A percentile compares a stretch with the other conserved stretches of the same genome.
phyloP scores from a whole-genome alignment of 1,139 yeast species.

The Scheffersomyces quercinus region DNA sequence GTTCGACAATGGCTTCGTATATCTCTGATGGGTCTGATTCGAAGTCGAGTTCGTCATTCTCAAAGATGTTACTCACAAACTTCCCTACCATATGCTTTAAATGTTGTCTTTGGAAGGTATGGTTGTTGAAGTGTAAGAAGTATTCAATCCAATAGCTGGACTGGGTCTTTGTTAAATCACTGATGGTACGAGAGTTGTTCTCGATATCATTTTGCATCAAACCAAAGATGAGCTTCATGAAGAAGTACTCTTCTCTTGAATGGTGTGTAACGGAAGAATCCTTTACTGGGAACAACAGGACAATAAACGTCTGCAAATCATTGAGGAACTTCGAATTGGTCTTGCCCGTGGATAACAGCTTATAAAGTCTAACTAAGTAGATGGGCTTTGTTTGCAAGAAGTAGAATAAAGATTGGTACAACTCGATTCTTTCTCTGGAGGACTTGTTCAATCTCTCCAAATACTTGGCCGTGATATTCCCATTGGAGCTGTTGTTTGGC shows the following conservation, averaged over 20 bases:
- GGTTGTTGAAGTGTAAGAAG: constrained; percentile 56
- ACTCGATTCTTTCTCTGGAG: constrained; percentile 48
- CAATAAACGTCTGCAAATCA: constrained; percentile 48
- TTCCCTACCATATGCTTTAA: constrained; percentile 57
- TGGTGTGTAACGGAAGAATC: constrained; percentile 31
- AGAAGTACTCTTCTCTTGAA: constrained; percentile 74
- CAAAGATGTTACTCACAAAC: constrained; percentile 46
- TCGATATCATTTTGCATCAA: constrained; percentile 50
- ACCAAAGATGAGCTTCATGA: constrained; percentile 58
- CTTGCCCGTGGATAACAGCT: constrained; percentile 19
- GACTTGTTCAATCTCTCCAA: constrained; percentile 37
- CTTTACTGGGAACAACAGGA: constrained; percentile 48
- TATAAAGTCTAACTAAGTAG: constrained; percentile 59
- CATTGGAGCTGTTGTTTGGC: constrained; percentile 11
- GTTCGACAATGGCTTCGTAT: constrained; percentile 47
- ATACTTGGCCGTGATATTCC: constrained; percentile 18
- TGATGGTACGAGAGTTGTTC: constrained; percentile 23
- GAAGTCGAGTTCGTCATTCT: constrained; percentile 59
- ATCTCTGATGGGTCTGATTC: constrained; percentile 83
- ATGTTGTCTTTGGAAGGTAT: constrained; percentile 59
- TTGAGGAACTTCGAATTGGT: constrained; percentile 23
- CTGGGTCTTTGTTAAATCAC: constrained; percentile 38
- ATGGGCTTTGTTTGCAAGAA: constrained; percentile 81
- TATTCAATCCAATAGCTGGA: constrained; percentile 50
- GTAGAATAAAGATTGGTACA: constrained; percentile 78